phyloP scores from a whole-genome alignment of 768 basidiomycete genomes.

The Pleurotus tuoliensis region DNA sequence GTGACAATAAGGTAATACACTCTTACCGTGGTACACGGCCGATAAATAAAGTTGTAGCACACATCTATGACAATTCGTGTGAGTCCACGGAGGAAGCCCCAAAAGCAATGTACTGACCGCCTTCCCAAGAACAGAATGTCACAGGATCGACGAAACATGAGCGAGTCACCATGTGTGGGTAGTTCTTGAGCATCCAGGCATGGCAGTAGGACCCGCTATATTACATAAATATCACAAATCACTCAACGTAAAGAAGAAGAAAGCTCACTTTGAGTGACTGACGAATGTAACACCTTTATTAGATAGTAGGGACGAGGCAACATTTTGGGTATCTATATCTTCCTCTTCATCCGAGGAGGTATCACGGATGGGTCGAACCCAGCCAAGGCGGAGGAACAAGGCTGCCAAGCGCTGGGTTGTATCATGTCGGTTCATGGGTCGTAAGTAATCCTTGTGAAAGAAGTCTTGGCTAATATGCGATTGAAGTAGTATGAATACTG shows the following conservation, averaged over 20 bases:
- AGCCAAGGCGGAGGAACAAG: slow-evolving; percentile 60
- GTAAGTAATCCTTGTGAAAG: slow-evolving; percentile 70
- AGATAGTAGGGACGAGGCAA: slow-evolving; percentile 10
- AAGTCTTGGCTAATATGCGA: slow-evolving; percentile 86
- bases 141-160: slow-evolving; percentile 92
- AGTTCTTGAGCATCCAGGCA: slow-evolving; percentile 84
- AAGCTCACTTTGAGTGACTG: slow-evolving; percentile 84
- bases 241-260: background rate
- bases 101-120: slow-evolving; percentile 46
- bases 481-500: slow-evolving; percentile 72
- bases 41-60: slow-evolving; percentile 89
- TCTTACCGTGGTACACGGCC: slow-evolving; percentile 58
- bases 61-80: slow-evolving; percentile 50
- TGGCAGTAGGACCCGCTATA: slow-evolving; percentile 76
- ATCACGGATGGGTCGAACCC: slow-evolving; percentile 36
- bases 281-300: slow-evolving; percentile 68
- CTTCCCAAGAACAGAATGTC: slow-evolving; percentile 92
- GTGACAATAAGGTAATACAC: slow-evolving; percentile 4
- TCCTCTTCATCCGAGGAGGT: slow-evolving; percentile 17
- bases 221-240: background rate
- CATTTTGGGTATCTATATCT: slow-evolving; percentile 18
- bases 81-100: background rate
- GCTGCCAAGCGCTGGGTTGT: slow-evolving; percentile 52
- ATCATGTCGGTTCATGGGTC: slow-evolving; percentile 63
- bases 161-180: slow-evolving; percentile 62